Conservation (phyloP, 345 rosid genomes). For the Eucalyptus decipiens region DNA sequence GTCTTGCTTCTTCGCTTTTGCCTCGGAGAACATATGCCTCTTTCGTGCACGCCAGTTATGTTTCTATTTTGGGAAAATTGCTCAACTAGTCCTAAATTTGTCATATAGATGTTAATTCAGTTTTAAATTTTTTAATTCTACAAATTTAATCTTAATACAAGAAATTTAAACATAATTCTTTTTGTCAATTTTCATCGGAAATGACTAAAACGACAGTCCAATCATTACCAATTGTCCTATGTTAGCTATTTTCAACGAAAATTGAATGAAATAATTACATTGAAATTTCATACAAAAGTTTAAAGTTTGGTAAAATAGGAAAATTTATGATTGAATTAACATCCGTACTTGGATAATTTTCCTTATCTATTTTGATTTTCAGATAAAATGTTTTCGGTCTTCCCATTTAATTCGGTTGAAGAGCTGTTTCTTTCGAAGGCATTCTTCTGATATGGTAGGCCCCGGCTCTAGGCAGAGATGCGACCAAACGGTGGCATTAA, state of each 20-base stretch:
- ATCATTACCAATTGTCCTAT: fast-evolving
- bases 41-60: background rate
- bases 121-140: background rate
- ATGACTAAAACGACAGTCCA: fast-evolving
- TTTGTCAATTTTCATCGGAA: fast-evolving
- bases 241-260: fast-evolving
- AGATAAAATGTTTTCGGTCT: background rate
- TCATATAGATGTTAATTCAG: background rate
- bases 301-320: fast-evolving
- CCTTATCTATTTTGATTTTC: background rate
- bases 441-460: background rate
- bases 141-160: background rate
- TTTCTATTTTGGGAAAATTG: background rate
- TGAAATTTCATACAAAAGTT: fast-evolving
- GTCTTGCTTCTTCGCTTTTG: background rate
- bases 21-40: background rate
- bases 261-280: fast-evolving
- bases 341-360: background rate
- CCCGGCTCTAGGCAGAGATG: background rate
- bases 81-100: background rate
- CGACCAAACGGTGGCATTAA: background rate
- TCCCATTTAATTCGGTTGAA: background rate
- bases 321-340: fast-evolving
- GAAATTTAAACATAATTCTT: background rate
- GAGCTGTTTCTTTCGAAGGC: background rate